phyloP scores from a whole-genome alignment of 345 rosid species.

The Brassica incana region DNA sequence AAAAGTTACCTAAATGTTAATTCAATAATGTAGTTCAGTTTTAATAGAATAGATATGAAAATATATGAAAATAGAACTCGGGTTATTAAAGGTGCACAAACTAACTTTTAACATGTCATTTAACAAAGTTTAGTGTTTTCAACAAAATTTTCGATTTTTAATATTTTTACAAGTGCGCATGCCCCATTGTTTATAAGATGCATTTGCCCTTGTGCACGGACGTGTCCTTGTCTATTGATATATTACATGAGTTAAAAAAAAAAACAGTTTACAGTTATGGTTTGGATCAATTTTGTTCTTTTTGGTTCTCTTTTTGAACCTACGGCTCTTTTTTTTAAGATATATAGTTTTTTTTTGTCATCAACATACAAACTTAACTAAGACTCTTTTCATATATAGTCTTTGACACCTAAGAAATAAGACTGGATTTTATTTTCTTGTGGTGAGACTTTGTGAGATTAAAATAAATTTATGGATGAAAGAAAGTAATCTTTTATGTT shows the following conservation, averaged over 20 bases:
- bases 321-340: neutral
- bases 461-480: too few species aligned
- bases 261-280: neutral
- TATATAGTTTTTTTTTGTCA: too few species aligned
- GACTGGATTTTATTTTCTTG: neutral
- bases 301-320: neutral
- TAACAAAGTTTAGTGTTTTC: neutral
- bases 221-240: neutral
- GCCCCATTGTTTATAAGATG: neutral
- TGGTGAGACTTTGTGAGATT: neutral
- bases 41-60: too few species aligned
- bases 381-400: neutral
- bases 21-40: too few species aligned
- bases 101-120: too few species aligned
- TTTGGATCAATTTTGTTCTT: neutral
- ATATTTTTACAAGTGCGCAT: neutral
- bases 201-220: neutral
- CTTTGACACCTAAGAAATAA: neutral
- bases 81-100: too few species aligned
- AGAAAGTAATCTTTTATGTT: neutral
- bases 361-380: too few species aligned
- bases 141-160: neutral
- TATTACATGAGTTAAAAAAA: too few species aligned
- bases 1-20: too few species aligned
- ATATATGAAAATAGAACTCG: too few species aligned